Percentiles rank a stretch among this genome's conserved stretches.
Evolutionary conservation across 1,139 yeast species (phyloP).

Genomic region (Taphrina sp.): DNA sequence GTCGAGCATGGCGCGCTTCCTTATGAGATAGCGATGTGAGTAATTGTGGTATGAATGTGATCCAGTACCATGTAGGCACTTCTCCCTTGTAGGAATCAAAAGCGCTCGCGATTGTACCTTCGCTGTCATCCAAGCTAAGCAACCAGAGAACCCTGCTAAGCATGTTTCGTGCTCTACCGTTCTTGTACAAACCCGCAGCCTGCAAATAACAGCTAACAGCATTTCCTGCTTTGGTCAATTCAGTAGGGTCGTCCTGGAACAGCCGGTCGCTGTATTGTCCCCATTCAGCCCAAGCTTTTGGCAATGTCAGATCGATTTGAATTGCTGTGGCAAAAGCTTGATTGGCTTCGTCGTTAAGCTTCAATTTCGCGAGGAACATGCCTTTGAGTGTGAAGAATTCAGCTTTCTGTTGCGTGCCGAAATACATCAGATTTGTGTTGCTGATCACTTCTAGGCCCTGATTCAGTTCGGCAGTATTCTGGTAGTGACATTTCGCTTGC

Average conservation of each 20-base stretch:
- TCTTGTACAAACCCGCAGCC: constrained; percentile 95
- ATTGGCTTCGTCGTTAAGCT: constrained; percentile 90
- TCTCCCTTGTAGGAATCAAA: constrained; percentile 93
- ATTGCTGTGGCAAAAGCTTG: constrained; percentile 98
- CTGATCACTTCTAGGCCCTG: constrained; percentile 96
- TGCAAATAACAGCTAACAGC: constrained; percentile 95
- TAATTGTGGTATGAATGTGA: constrained; percentile 91
- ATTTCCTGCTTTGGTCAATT: constrained; percentile 82
- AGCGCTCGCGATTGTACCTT: constrained; percentile 78
- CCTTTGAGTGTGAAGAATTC: constrained; percentile 97
- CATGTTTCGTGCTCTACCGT: constrained; percentile 82
- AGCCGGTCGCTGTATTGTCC: constrained; percentile 90
- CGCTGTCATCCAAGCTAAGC: constrained; percentile 81
- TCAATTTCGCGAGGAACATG: constrained; percentile 89
- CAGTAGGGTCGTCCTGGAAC: constrained; percentile 78
- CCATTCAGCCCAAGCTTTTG: constrained; percentile 99
- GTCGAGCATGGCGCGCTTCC: constrained; percentile 86
- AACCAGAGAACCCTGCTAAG: constrained; percentile 92
- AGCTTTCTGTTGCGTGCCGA: constrained; percentile 96
- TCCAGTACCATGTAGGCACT: constrained; percentile 99
- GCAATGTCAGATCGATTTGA: constrained; percentile 85
- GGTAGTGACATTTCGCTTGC: constrained; percentile 96
- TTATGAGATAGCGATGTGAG: constrained; percentile 84
- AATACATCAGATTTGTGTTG: constrained; percentile 90
- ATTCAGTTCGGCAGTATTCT: constrained; percentile 78